phyloP scores from a whole-genome alignment of 2,329 filamentous ascomycete species.

The Fusarium euwallaceae region DNA sequence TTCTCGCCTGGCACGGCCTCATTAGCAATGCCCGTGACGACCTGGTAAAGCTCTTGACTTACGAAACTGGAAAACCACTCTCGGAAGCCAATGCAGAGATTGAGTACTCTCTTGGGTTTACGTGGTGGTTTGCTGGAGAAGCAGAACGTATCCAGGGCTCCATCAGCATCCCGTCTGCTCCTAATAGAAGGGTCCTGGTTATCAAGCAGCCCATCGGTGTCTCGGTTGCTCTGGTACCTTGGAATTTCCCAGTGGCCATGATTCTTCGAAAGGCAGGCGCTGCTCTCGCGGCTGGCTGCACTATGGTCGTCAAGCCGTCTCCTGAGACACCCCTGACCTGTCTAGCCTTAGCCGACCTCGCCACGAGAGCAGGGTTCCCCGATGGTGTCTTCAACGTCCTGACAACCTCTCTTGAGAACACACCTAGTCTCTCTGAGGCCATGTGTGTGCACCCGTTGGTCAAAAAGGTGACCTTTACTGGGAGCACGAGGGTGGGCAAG shows the following conservation, averaged over 20 bases:
- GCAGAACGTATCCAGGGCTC: constrained; percentile 63
- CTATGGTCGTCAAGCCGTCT: constrained; percentile 80
- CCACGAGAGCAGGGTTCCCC: constrained; percentile 78
- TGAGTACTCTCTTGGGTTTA: constrained; percentile 66
- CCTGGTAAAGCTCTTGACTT: constrained; percentile 54
- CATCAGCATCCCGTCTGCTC: constrained; percentile 69
- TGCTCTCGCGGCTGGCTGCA: constrained; percentile 78
- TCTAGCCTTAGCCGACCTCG: constrained; percentile 76
- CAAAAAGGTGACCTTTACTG: constrained; percentile 81
- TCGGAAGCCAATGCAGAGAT: constrained; percentile 66
- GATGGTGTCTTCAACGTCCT: constrained; percentile 73
- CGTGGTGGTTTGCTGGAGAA: constrained; percentile 68
- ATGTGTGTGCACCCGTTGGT: constrained; percentile 60
- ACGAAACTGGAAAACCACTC: constrained; percentile 69
- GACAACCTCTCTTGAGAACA: constrained; percentile 58
- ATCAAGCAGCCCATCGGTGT: constrained; percentile 67
- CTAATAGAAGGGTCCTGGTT: constrained; percentile 75
- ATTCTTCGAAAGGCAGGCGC: constrained; percentile 62
- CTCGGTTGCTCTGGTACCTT: constrained; percentile 50
- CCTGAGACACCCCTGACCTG: constrained; percentile 81
- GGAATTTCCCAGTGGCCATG: constrained; percentile 73
- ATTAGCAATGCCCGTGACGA: constrained; percentile 43
- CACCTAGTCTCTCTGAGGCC: constrained; percentile 58
- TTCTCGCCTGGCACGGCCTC: neutral
- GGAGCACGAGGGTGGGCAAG: constrained; percentile 74